Evolutionary conservation across 1,284 basidiomycete genomes (phyloP).

Genomic region (Cystobasidium sp.): DNA sequence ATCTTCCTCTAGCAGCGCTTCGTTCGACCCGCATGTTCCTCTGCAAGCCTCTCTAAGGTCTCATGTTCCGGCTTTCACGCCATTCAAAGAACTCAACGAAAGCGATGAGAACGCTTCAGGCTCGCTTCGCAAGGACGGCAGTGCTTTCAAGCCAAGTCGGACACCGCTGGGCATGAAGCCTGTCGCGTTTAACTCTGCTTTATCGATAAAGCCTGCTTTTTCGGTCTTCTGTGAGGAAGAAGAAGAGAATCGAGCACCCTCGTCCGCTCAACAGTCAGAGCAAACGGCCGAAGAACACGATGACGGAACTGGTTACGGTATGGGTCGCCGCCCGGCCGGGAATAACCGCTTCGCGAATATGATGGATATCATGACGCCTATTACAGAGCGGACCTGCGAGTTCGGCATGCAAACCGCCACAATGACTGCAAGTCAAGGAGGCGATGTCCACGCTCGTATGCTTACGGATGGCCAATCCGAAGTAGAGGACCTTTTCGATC

Average conservation of each 20-base stretch:
- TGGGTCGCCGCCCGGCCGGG: constrained; percentile 30
- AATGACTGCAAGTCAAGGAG: constrained; percentile 36
- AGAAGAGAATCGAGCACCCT: constrained; percentile 35
- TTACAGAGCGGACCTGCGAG: constrained; percentile 88
- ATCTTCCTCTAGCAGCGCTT: constrained; percentile 24
- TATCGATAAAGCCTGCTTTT: constrained; percentile 51
- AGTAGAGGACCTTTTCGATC: constrained; percentile 55
- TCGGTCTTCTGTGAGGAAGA: constrained; percentile 54
- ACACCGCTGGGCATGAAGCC: constrained; percentile 48
- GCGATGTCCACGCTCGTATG: constrained; percentile 25
- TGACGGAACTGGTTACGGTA: constrained; percentile 13
- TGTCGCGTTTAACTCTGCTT: background rate
- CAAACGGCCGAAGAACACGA: background rate
- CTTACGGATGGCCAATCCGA: constrained; percentile 47
- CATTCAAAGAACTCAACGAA: constrained; percentile 19
- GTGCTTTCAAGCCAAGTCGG: constrained; percentile 42
- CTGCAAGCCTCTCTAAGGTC: constrained; percentile 1
- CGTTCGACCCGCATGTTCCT: constrained; percentile 40
- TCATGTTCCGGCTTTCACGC: constrained; percentile 16
- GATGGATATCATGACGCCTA: constrained; percentile 83
- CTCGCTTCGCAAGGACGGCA: constrained; percentile 47
- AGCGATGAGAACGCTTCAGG: constrained; percentile 30
- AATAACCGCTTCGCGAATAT: constrained; percentile 48
- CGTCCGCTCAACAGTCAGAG: background rate
- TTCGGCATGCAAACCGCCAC: constrained; percentile 56